A percentile compares a stretch with the other conserved stretches of the same genome.
These are phyloP conservation scores for Mychonastes homosphaera DNA, from an alignment of 139 green algal species.

Conservation along the genomic window DNA sequence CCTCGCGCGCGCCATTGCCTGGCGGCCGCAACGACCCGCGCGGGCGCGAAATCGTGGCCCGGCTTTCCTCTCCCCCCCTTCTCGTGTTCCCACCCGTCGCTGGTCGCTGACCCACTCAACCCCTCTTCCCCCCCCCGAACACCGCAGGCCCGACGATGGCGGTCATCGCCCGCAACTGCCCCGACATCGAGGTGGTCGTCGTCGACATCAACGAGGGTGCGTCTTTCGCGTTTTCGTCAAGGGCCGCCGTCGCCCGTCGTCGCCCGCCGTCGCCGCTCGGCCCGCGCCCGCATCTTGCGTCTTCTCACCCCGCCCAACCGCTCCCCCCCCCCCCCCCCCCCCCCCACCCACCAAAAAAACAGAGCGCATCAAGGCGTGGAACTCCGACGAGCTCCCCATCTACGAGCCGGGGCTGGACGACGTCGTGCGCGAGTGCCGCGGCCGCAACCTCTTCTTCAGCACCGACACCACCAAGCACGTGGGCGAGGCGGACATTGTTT, in stretches of 20 bases:
- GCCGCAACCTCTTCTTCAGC: constrained; percentile 94
- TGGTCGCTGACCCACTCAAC: too few relatives aligned
- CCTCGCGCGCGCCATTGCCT: too few relatives aligned
- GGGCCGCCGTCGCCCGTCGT: background rate
- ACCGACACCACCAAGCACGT: constrained; percentile 91
- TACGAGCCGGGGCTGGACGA: constrained; percentile 96
- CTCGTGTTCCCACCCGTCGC: too few relatives aligned
- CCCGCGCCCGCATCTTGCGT: background rate
- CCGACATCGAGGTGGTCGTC: constrained; percentile 88
- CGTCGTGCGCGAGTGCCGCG: constrained; percentile 69
- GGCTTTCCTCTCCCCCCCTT: too few relatives aligned
- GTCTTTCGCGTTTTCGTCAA: background rate
- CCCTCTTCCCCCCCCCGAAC: too few relatives aligned
- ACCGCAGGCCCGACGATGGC: constrained; percentile 87
- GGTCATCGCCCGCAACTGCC: constrained; percentile 91
- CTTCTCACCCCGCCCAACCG: background rate
- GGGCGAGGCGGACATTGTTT: constrained; percentile 90
- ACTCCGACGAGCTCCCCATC: constrained; percentile 93
- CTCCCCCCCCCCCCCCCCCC: background rate
- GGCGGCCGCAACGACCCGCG: too few relatives aligned
- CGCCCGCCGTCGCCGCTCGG: background rate
- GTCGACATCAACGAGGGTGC: constrained; percentile 82
- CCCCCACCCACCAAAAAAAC: too few relatives aligned
- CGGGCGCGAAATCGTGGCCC: too few relatives aligned
- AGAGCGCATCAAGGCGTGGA: constrained; percentile 68